A percentile compares a stretch with the other conserved stretches of the same genome.
phyloP scores from a whole-genome alignment of 2,329 filamentous ascomycete genomes.

The Penicillium sp. region DNA sequence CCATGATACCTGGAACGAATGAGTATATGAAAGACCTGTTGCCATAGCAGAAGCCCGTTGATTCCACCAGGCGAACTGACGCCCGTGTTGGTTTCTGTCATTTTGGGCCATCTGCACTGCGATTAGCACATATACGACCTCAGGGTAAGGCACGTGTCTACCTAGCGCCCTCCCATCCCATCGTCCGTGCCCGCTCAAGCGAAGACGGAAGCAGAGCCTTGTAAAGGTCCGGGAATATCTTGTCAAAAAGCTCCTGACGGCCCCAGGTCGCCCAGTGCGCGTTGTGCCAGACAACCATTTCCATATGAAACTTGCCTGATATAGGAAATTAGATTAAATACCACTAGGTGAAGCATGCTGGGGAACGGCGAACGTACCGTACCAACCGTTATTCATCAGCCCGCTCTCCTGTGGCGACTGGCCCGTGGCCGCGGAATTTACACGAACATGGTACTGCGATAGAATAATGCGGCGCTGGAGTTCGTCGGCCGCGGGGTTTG shows the following conservation, averaged over 20 bases:
- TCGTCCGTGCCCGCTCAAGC: constrained; percentile 4
- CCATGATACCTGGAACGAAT: neutral
- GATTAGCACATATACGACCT: neutral
- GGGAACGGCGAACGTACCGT: constrained; percentile 12
- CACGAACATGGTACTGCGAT: constrained; percentile 23
- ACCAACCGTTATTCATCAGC: constrained; percentile 26
- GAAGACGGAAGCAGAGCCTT: constrained; percentile 20
- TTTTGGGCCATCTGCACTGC: constrained; percentile 21
- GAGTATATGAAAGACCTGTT: constrained; percentile 10
- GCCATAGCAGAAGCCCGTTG: constrained; percentile 23
- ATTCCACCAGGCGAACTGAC: constrained; percentile 23
- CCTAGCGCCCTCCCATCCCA: constrained; percentile 24
- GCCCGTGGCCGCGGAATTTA: constrained; percentile 21
- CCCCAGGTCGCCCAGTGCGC: constrained; percentile 26
- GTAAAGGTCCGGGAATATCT: constrained; percentile 20
- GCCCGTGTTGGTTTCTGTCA: constrained; percentile 23
- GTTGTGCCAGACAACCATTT: constrained; percentile 26
- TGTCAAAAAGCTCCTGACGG: constrained; percentile 19
- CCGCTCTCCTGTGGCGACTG: constrained; percentile 25
- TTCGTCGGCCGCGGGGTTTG: constrained; percentile 20
- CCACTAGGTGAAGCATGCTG: too few species aligned
- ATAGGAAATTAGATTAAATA: neutral
- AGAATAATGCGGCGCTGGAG: constrained; percentile 24
- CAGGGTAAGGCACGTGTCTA: neutral
- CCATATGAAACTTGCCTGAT: constrained; percentile 24